phyloP scores from a whole-genome alignment of 2,329 filamentous ascomycete species.

The Fusarium sp. region DNA sequence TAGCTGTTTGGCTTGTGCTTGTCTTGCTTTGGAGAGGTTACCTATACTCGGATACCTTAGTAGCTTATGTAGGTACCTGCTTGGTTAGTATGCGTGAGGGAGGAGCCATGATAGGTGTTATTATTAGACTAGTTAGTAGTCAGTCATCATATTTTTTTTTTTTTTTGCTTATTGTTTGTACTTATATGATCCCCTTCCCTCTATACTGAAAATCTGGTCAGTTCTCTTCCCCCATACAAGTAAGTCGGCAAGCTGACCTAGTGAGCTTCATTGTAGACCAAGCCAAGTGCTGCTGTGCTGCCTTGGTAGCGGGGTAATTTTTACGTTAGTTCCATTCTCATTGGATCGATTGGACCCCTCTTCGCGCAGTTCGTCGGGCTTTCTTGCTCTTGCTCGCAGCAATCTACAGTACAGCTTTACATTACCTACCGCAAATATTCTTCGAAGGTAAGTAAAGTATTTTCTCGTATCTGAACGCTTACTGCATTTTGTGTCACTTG shows the following conservation, averaged over 20 bases:
- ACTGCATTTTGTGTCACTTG: slow-evolving; percentile 34
- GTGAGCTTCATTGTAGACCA: not conserved
- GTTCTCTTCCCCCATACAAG: not conserved
- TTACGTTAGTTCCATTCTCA: slow-evolving; percentile 33
- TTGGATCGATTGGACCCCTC: slow-evolving; percentile 45
- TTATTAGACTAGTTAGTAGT: not conserved
- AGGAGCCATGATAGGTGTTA: not conserved
- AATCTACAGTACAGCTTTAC: slow-evolving; percentile 30
- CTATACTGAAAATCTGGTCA: not conserved
- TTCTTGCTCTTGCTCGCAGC: slow-evolving; percentile 41
- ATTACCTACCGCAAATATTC: slow-evolving; percentile 37
- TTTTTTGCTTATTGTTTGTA: slow-evolving; percentile 9
- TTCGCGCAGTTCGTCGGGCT: slow-evolving; percentile 23
- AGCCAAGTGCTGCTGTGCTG: slow-evolving; percentile 13
- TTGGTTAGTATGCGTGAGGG: not conserved
- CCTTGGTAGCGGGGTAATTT: slow-evolving; percentile 47
- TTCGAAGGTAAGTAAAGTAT: slow-evolving; percentile 45
- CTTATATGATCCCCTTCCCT: not conserved
- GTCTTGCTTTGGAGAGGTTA: not conserved
- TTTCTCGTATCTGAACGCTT: slow-evolving; percentile 30
- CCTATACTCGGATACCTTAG: slow-evolving; percentile 17
- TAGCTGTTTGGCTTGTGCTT: slow-evolving; percentile 13
- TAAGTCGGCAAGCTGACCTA: not conserved
- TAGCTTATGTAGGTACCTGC: not conserved
- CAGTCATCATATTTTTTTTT: not conserved